Evolutionary conservation across 179 eudicot species (phyloP).

Genomic region (Vitellaria paradoxa): DNA sequence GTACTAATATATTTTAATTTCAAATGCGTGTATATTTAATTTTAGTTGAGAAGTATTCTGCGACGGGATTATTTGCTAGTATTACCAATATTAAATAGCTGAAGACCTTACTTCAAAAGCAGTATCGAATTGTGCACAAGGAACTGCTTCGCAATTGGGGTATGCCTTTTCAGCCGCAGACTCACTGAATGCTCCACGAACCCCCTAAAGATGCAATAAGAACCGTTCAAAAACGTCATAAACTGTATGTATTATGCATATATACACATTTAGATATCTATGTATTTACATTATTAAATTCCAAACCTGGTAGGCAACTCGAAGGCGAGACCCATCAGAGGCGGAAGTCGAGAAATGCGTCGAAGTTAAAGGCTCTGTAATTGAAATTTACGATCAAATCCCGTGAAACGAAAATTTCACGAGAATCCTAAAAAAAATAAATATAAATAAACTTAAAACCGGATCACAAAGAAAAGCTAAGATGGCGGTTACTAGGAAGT

Average conservation of each 20-base stretch:
- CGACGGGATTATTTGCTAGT: too few species aligned
- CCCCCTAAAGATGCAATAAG: conserved; percentile 43
- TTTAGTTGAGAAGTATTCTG: too few species aligned
- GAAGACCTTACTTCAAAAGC: conserved; percentile 57
- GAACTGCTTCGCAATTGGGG: conserved; percentile 81
- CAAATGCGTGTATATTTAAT: too few species aligned
- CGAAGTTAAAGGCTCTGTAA: conserved; percentile 46
- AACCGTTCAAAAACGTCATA: background rate
- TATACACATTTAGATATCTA: background rate
- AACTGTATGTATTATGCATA: background rate
- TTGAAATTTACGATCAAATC: background rate
- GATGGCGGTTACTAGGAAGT: conserved; percentile 24
- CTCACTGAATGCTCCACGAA: conserved; percentile 76
- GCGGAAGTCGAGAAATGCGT: conserved; percentile 28
- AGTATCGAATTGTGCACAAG: conserved; percentile 82
- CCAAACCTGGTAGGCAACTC: conserved; percentile 83
- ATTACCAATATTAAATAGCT: background rate
- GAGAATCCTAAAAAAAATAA: background rate
- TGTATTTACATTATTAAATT: background rate
- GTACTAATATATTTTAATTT: too few species aligned
- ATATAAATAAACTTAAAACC: background rate
- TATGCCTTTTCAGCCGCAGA: conserved; percentile 72
- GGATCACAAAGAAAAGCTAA: background rate
- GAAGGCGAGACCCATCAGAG: conserved; percentile 55
- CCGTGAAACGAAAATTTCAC: background rate